Evolutionary conservation across 345 rosid genomes (phyloP).

Genomic region (Populus tremula): DNA sequence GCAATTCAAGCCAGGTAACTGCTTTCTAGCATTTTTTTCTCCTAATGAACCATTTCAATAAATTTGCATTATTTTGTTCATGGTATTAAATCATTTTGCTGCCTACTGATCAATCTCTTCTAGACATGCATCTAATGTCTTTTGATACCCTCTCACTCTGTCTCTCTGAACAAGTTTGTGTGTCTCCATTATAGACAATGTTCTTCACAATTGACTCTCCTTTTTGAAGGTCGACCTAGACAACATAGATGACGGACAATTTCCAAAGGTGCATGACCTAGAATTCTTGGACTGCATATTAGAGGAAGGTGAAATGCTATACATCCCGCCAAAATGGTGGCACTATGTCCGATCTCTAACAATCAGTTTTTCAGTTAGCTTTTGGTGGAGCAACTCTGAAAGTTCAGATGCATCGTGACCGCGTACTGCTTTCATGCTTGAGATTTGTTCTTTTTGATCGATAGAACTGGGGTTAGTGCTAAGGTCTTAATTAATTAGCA

Average conservation of each 20-base stretch:
- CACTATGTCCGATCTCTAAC: conserved; percentile 89
- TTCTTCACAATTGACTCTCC: neutral
- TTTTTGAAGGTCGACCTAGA: conserved; percentile 86
- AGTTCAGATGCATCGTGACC: conserved; percentile 13
- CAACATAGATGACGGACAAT: conserved; percentile 52
- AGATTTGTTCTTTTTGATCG: neutral
- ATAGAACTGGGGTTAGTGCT: neutral
- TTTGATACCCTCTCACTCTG: neutral
- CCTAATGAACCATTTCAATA: neutral
- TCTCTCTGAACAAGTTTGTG: neutral
- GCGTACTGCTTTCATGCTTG: neutral
- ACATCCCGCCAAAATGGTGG: conserved; percentile 99
- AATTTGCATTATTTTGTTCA: neutral
- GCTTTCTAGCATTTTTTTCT: neutral
- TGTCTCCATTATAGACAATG: neutral
- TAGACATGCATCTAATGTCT: neutral
- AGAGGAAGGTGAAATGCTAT: conserved; percentile 95
- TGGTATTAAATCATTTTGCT: too few species aligned
- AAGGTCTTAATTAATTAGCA: neutral
- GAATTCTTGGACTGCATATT: conserved; percentile 85
- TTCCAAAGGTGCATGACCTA: conserved; percentile 56
- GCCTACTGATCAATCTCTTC: too few species aligned
- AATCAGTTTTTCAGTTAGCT: conserved; percentile 81
- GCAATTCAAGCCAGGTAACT: conserved; percentile 89
- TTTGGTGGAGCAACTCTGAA: conserved; percentile 73